Evolutionary conservation across 805 yeast species (phyloP).

Genomic region (Kuraishia capsulata): DNA sequence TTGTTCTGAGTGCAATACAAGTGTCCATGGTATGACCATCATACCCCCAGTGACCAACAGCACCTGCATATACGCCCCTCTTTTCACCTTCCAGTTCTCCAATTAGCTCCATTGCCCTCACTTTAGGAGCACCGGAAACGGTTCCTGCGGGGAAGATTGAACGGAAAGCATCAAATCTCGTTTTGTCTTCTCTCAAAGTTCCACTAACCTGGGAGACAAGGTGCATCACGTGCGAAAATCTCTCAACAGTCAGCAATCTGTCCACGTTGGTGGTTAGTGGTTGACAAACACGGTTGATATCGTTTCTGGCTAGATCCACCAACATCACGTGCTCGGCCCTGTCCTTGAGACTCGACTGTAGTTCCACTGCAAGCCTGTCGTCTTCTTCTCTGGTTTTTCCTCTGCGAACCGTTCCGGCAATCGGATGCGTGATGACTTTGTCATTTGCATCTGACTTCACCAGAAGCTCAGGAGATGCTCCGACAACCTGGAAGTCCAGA

Average conservation of each 20-base stretch:
- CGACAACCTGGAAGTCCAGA: conserved; percentile 86
- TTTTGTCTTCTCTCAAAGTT: conserved; percentile 69
- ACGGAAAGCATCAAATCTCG: conserved; percentile 94
- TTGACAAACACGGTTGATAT: conserved; percentile 88
- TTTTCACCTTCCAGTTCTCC: conserved; percentile 85
- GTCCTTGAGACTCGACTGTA: conserved; percentile 76
- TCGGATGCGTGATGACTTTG: conserved; percentile 88
- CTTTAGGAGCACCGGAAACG: conserved; percentile 97
- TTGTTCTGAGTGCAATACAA: conserved; percentile 94
- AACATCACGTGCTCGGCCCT: conserved; percentile 98
- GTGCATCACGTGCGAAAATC: conserved; percentile 96
- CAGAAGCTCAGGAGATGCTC: conserved; percentile 94
- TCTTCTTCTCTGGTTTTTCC: conserved; percentile 92
- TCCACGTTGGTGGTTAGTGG: conserved; percentile 83
- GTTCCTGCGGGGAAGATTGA: conserved; percentile 99
- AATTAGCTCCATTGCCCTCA: conserved; percentile 91
- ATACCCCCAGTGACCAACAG: conserved; percentile 97
- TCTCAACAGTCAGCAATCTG: conserved; percentile 78
- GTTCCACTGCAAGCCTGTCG: conserved; percentile 65
- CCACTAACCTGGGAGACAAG: conserved; percentile 94
- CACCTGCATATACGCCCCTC: conserved; percentile 97
- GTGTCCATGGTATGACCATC: conserved; percentile 95
- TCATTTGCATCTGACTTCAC: conserved; percentile 71
- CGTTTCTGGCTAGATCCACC: conserved; percentile 96
- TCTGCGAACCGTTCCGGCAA: conserved; percentile 92